Percentiles rank a stretch among this genome's conserved stretches.
phyloP scores from a whole-genome alignment of 202 grass and related monocot species.

The Cymbopogon flexuosus region DNA sequence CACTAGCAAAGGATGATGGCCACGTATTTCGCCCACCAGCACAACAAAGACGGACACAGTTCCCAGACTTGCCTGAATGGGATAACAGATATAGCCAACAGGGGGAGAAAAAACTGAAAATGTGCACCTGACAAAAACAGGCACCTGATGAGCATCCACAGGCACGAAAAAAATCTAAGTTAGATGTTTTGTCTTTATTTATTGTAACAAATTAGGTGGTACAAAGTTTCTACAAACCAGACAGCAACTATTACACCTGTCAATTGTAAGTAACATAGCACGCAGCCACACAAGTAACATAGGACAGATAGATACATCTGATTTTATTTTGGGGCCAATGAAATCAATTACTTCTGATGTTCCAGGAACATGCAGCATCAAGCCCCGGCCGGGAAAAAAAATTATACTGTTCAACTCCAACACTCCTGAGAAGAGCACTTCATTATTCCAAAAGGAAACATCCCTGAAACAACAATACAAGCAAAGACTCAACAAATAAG shows the following conservation, averaged over 20 bases:
- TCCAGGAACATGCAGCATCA: slow-evolving; percentile 25
- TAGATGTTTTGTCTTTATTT: no score
- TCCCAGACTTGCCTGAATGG: no score
- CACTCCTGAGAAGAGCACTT: not conserved
- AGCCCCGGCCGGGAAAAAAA: not conserved
- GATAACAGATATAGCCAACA: no score
- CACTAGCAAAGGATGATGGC: no score
- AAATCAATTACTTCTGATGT: slow-evolving; percentile 5
- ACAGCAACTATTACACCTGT: not conserved
- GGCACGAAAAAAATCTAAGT: no score
- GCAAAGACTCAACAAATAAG: not conserved
- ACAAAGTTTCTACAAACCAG: not conserved
- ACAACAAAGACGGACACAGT: no score
- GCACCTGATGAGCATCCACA: no score
- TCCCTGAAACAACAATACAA: slow-evolving; percentile 3
- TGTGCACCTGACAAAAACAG: no score
- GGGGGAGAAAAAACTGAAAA: no score
- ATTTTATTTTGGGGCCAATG: not conserved
- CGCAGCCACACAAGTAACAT: not conserved
- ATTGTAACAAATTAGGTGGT: no score
- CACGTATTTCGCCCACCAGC: no score
- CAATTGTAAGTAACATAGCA: slow-evolving; percentile 4
- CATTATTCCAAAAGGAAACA: slow-evolving; percentile 19
- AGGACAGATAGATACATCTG: not conserved
- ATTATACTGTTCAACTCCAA: not conserved